Evolutionary conservation across 1,139 yeast genomes (phyloP).

Genomic region (Suhomyces kunorum): DNA sequence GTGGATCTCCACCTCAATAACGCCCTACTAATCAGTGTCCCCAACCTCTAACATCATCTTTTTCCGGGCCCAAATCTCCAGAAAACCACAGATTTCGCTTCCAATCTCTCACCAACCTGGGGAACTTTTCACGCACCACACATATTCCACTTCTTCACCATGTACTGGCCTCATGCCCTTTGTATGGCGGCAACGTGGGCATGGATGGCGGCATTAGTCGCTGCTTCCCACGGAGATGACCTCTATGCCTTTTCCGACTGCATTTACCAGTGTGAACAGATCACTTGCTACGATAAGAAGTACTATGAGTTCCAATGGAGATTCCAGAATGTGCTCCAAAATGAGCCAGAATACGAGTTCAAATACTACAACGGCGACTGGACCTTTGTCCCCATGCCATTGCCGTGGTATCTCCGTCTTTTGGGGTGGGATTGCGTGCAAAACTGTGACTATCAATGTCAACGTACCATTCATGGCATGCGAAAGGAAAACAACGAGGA

Average conservation of each 20-base stretch:
- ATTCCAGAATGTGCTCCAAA: conserved; percentile 19
- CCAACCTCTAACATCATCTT: not conserved
- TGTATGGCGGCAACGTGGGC: conserved; percentile 2
- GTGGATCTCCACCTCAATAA: too few relatives aligned
- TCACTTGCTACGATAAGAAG: conserved; percentile 39
- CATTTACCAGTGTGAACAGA: conserved; percentile 55
- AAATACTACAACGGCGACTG: conserved; percentile 33
- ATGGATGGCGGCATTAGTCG: not conserved
- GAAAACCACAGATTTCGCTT: too few relatives aligned
- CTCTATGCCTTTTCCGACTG: conserved; percentile 71
- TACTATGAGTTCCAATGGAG: conserved; percentile 24
- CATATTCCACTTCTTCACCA: conserved; percentile 1
- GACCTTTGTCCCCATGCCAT: conserved; percentile 37
- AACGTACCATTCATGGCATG: conserved; percentile 62
- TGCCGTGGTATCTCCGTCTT: conserved; percentile 46
- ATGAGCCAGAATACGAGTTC: conserved; percentile 23
- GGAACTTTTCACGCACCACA: conserved; percentile 6
- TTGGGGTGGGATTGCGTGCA: conserved; percentile 77
- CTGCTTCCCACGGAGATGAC: conserved; percentile 82
- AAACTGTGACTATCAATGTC: conserved; percentile 93
- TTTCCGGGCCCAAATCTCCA: too few relatives aligned
- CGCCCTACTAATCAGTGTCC: too few relatives aligned
- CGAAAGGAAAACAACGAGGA: conserved; percentile 51
- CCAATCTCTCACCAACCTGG: conserved; percentile 4
- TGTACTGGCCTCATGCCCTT: conserved; percentile 5